Conservation (phyloP, 1,139 yeast species). For the Suhomyces guaymorum region DNA sequence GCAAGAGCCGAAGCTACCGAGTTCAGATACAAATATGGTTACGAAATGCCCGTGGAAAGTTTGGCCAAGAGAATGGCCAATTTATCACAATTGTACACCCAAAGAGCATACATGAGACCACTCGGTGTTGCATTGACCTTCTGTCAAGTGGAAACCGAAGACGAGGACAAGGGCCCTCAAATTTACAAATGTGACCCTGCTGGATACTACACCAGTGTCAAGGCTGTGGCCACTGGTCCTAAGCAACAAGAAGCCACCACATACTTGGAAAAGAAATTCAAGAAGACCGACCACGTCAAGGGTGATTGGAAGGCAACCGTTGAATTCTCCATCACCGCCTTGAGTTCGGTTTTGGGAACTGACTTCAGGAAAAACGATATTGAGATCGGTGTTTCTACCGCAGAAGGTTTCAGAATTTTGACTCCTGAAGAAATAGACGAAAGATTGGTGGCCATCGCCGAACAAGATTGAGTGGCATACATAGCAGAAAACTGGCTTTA, state of each 20-base stretch:
- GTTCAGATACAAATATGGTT: conserved; percentile 90
- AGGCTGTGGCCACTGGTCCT: conserved; percentile 95
- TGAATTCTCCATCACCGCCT: conserved; percentile 83
- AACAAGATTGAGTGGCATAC: conserved; percentile 64
- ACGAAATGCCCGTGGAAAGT: conserved; percentile 95
- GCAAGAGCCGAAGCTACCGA: conserved; percentile 95
- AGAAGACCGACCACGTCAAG: conserved; percentile 67
- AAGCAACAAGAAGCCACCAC: conserved; percentile 96
- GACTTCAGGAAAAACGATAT: conserved; percentile 92
- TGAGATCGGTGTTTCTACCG: conserved; percentile 87
- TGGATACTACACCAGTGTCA: conserved; percentile 88
- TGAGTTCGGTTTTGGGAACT: conserved; percentile 84
- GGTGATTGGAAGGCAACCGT: conserved; percentile 91
- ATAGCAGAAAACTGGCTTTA: neutral
- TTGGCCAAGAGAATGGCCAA: conserved; percentile 95
- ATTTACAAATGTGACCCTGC: conserved; percentile 96
- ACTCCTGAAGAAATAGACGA: conserved; percentile 89
- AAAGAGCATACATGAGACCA: conserved; percentile 99
- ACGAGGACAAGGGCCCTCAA: conserved; percentile 78
- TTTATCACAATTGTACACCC: conserved; percentile 91
- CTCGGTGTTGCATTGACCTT: conserved; percentile 91
- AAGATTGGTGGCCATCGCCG: conserved; percentile 90
- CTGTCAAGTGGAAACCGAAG: conserved; percentile 67
- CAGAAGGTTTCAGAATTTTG: conserved; percentile 67
- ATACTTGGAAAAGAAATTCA: conserved; percentile 86